Conservation (phyloP, 345 rosid species). For the Eucalyptus curtisii region DNA sequence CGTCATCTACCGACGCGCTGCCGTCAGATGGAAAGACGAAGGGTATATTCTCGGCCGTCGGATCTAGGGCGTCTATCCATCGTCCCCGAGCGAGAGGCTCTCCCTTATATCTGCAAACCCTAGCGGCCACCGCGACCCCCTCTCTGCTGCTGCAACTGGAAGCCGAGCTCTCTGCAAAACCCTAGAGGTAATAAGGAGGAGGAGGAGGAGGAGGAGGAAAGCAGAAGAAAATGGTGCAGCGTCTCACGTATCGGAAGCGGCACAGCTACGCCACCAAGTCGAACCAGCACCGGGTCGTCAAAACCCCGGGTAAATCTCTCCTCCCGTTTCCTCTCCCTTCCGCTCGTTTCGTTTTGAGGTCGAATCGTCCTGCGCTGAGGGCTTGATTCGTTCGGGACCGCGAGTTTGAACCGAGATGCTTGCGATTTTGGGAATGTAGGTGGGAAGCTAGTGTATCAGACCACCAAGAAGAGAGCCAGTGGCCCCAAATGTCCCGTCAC, state of each 20-base stretch:
- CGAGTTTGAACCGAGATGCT: background rate
- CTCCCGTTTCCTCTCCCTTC: background rate
- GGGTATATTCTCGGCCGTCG: constrained; percentile 1
- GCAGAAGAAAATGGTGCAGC: constrained; percentile 71
- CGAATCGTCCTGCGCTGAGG: background rate
- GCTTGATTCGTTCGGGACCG: background rate
- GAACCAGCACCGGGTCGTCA: constrained; percentile 87
- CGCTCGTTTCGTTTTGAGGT: background rate
- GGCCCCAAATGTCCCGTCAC: constrained; percentile 93
- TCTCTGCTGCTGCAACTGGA: background rate
- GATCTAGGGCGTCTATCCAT: constrained; percentile 29
- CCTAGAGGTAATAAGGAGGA: constrained; percentile 9
- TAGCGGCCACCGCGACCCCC: background rate
- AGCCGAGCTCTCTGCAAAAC: constrained; percentile 4
- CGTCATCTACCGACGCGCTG: background rate
- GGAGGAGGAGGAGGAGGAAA: background rate
- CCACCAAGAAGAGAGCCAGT: constrained; percentile 71
- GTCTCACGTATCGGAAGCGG: constrained; percentile 73
- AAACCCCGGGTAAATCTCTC: constrained; percentile 58
- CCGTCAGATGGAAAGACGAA: background rate
- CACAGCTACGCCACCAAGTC: constrained; percentile 97
- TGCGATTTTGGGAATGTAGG: constrained; percentile 18
- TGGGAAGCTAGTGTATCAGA: constrained; percentile 85
- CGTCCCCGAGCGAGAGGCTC: background rate
- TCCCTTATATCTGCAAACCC: background rate